phyloP scores from a whole-genome alignment of 2,329 filamentous ascomycete species.

The Phoma sp. region DNA sequence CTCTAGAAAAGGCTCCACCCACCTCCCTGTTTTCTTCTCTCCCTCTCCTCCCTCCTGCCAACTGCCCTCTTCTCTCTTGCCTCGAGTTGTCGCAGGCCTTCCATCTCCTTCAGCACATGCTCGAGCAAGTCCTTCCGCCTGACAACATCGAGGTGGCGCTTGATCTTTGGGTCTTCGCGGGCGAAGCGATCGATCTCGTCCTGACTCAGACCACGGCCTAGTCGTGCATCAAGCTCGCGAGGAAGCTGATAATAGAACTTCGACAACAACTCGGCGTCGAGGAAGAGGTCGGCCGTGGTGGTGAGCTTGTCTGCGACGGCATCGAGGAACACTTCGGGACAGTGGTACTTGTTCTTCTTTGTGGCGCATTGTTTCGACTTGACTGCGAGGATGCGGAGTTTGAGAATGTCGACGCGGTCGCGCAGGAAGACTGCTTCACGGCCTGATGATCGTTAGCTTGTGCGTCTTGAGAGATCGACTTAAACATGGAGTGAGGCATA shows the following conservation, averaged over 20 bases:
- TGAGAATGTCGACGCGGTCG: slow-evolving; percentile 87
- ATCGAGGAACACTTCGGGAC: slow-evolving; percentile 97
- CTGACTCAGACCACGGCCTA: slow-evolving; percentile 80
- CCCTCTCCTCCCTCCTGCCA: slow-evolving; percentile 28
- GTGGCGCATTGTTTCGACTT: slow-evolving; percentile 88
- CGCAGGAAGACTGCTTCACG: slow-evolving; percentile 93
- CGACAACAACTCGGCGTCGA: slow-evolving; percentile 94
- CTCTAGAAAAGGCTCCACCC: slow-evolving; percentile 44
- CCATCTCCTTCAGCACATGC: slow-evolving; percentile 94
- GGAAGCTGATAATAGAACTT: slow-evolving; percentile 98
- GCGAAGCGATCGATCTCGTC: slow-evolving; percentile 89
- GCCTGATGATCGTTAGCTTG: slow-evolving; percentile 60
- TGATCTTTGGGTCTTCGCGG: slow-evolving; percentile 89
- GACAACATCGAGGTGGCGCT: slow-evolving; percentile 89
- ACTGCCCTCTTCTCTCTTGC: slow-evolving; percentile 68
- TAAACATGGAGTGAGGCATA: no score
- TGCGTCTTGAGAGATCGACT: no score
- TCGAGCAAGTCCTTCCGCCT: slow-evolving; percentile 91
- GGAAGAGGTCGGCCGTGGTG: slow-evolving; percentile 91
- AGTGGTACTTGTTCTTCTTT: slow-evolving; percentile 92
- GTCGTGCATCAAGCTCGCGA: slow-evolving; percentile 83
- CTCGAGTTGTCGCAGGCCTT: slow-evolving; percentile 84
- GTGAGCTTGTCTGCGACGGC: slow-evolving; percentile 95
- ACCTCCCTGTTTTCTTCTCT: slow-evolving; percentile 32
- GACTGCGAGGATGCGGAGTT: slow-evolving; percentile 85